Percentiles rank a stretch among this genome's conserved stretches.
Conservation (phyloP, 176 grass and related monocot species). For the Oryza australiensis region DNA sequence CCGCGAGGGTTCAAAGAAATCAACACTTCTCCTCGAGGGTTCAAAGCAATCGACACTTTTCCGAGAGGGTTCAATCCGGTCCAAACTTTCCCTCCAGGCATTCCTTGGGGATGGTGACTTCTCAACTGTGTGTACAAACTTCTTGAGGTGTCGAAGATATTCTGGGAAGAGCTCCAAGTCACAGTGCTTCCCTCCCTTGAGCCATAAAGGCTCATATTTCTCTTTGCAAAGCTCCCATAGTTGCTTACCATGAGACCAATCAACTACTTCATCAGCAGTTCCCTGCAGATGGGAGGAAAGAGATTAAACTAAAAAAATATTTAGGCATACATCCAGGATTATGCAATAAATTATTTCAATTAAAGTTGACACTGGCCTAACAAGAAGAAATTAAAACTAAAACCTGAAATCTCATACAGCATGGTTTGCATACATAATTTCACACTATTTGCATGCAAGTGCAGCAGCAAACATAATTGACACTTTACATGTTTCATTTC, state of each 20-base stretch:
- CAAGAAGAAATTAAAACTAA: neutral
- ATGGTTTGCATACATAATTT: neutral
- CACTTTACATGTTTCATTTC: neutral
- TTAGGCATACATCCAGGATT: neutral
- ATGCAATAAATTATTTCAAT: neutral
- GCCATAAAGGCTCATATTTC: constrained; percentile 92
- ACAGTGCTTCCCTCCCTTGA: constrained; percentile 88
- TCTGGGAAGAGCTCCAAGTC: constrained; percentile 92
- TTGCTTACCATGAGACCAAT: constrained; percentile 84
- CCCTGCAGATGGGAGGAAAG: constrained; percentile 46
- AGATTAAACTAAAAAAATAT: neutral
- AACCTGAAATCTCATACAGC: neutral
- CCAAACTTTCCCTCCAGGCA: constrained; percentile 54
- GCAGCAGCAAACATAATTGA: neutral
- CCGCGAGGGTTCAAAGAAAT: constrained; percentile 54
- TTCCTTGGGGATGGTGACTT: constrained; percentile 63
- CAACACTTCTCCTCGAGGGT: constrained; percentile 63
- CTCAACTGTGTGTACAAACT: constrained; percentile 68
- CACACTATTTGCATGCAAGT: constrained; percentile 4
- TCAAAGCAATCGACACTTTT: constrained; percentile 54
- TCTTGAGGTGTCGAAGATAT: constrained; percentile 77
- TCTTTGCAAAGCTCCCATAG: constrained; percentile 87
- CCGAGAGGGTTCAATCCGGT: constrained; percentile 63
- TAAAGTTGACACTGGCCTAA: neutral
- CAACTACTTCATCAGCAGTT: constrained; percentile 86